Base-by-base conservation (phyloP, 768 basidiomycete genomes). In the Suillus paluster region DNA sequence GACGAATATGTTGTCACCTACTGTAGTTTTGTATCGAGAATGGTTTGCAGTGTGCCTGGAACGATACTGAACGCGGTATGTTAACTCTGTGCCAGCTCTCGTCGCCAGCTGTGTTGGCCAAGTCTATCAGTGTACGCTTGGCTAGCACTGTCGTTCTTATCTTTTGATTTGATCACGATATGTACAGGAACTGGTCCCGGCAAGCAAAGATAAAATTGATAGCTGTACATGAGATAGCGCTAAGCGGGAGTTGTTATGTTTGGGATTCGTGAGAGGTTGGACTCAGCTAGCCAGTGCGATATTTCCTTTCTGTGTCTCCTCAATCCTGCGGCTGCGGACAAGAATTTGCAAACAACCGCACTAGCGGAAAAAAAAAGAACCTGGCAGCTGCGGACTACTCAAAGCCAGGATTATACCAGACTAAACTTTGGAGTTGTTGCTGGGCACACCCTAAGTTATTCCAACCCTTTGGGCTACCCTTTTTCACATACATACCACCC, bases 21-120 rank as follows among this genome's bases (percentile, higher is more conserved):
- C 17, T 44, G 11, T 64, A 63, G 63, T 52, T 64, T 64, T 64
- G 63, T 64, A 64, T 55, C 44, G 14, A 14, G 38, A 4, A 12
- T 33, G 14, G 27, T 30, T 39, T 39, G 50, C n/a, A 36, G 27
- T 57, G 6, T 30, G 30, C 30, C 30, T 30, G 30, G 6, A 30
- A 3, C 30, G n/a, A n/a, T 30, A 6, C 30, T 30, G 30, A 30
- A 30, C 6, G 30, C n/a, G n/a, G n/a, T n/a, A n/a, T n/a, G n/a
- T n/a, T n/a, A n/a, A n/a, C n/a, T n/a, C n/a, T n/a, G 6, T 30
- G 30, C 30, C 30, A 30, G 30, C 30, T 30, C 30, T 30, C 4
- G 30, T 30, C 6, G 30, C 30, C 30, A 30, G 30, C n/a, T n/a
- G n/a, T 30, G 30, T 30, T 30, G 30, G n/a, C n/a, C n/a, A n/a